A percentile compares a stretch with the other conserved stretches of the same genome.
Evolutionary conservation across 1,284 basidiomycete genomes (phyloP).

Genomic region (Boletus semigastroideus): DNA sequence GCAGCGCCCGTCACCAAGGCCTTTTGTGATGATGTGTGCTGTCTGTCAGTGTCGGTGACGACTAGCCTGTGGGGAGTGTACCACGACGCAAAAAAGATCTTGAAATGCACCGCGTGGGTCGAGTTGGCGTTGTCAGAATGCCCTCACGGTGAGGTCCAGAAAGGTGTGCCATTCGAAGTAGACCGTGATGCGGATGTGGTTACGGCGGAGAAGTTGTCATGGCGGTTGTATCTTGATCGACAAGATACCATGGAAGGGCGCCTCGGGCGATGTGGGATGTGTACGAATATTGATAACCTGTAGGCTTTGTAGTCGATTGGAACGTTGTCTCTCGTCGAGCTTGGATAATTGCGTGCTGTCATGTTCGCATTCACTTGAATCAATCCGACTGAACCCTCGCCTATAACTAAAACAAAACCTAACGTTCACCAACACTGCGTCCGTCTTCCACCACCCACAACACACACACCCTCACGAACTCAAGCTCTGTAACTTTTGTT

Average conservation of each 20-base stretch:
- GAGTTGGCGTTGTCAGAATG: neutral
- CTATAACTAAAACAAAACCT: too few species aligned
- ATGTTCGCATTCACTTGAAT: too few species aligned
- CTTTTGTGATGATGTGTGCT: neutral
- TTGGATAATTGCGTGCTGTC: too few species aligned
- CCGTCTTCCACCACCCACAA: too few species aligned
- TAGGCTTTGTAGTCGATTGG: too few species aligned
- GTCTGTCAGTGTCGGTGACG: neutral
- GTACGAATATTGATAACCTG: too few species aligned
- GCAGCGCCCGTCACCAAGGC: neutral
- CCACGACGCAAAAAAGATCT: neutral
- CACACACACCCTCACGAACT: neutral
- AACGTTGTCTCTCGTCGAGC: too few species aligned
- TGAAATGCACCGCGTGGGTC: neutral
- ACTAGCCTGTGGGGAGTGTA: neutral
- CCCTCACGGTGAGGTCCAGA: neutral
- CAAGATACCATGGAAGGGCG: too few species aligned
- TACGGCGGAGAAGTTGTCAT: too few species aligned
- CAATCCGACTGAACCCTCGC: too few species aligned
- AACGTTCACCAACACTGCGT: neutral
- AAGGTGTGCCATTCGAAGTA: neutral
- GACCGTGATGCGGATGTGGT: neutral
- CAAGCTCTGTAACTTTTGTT: slow-evolving; percentile 19
- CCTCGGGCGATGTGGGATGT: too few species aligned
- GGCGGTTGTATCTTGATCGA: too few species aligned